phyloP scores from a whole-genome alignment of 2,329 filamentous ascomycete species.

The Furcasterigmium sp. region DNA sequence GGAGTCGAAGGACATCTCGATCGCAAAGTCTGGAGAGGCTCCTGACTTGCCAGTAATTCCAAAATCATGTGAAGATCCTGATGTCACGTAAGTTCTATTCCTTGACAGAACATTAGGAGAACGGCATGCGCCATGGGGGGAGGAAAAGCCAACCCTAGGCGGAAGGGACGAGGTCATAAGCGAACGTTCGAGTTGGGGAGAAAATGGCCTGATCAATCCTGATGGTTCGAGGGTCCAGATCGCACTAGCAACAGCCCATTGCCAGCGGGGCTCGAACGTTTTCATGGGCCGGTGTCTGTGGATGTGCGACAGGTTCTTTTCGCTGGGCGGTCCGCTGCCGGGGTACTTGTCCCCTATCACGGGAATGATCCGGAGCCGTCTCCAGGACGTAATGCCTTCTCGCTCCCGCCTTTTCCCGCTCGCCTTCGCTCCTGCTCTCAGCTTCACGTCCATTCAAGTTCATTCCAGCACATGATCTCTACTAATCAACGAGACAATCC shows the following conservation, averaged over 20 bases:
- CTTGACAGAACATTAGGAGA: too few species aligned
- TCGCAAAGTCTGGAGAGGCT: neutral
- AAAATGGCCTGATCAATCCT: neutral
- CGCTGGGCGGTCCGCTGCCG: neutral
- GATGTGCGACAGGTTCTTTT: neutral
- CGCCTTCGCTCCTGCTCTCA: neutral
- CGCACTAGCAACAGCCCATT: neutral
- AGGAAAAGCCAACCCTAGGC: too few species aligned
- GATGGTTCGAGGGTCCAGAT: constrained; percentile 1
- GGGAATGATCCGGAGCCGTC: neutral
- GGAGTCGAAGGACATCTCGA: neutral
- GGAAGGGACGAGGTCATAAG: neutral
- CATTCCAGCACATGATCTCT: too few species aligned
- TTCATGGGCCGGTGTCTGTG: neutral
- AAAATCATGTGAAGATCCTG: neutral
- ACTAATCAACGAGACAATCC: too few species aligned
- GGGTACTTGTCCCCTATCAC: neutral
- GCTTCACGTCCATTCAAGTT: neutral
- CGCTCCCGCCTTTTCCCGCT: neutral
- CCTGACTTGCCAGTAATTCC: neutral
- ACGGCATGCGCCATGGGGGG: too few species aligned
- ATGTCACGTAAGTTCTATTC: neutral
- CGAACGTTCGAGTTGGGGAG: neutral
- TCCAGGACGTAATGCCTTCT: too few species aligned
- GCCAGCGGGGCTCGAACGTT: neutral